phyloP scores from a whole-genome alignment of 805 yeast species.

The Pichia thaimueangensis region DNA sequence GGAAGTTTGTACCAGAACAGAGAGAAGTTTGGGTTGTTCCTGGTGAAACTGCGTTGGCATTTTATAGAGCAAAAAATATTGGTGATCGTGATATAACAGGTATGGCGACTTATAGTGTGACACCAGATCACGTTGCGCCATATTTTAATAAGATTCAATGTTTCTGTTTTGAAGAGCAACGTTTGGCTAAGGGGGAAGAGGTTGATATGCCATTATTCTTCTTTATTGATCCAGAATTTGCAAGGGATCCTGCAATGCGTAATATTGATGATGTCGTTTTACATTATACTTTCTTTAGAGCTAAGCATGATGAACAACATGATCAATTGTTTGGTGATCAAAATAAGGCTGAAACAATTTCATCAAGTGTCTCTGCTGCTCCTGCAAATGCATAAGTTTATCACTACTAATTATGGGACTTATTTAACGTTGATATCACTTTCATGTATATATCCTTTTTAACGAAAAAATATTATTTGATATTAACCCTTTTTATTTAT shows the following conservation, averaged over 20 bases:
- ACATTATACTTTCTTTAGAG: constrained; percentile 87
- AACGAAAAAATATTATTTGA: no score
- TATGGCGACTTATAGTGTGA: constrained; percentile 95
- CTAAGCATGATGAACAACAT: constrained; percentile 31
- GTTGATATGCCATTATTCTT: constrained; percentile 98
- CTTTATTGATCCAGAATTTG: constrained; percentile 94
- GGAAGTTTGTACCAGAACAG: constrained; percentile 94
- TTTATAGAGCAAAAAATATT: constrained; percentile 83
- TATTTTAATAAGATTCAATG: constrained; percentile 97
- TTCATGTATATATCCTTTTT: no score
- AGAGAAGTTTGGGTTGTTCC: constrained; percentile 88
- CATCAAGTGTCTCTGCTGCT: neutral
- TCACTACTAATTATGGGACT: no score
- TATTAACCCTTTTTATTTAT: no score
- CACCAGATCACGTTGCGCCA: constrained; percentile 95
- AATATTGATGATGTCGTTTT: constrained; percentile 83
- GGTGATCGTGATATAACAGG: constrained; percentile 90
- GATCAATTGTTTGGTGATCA: constrained; percentile 22
- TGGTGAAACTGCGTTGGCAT: constrained; percentile 96
- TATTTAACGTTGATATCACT: no score
- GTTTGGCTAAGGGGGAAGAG: constrained; percentile 90
- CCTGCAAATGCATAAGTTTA: no score
- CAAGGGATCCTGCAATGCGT: constrained; percentile 87
- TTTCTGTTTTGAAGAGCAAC: constrained; percentile 96
- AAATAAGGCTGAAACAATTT: constrained; percentile 14